Evolutionary conservation across 148 eudicot species (phyloP).

Genomic region (Euryodendron excelsum): DNA sequence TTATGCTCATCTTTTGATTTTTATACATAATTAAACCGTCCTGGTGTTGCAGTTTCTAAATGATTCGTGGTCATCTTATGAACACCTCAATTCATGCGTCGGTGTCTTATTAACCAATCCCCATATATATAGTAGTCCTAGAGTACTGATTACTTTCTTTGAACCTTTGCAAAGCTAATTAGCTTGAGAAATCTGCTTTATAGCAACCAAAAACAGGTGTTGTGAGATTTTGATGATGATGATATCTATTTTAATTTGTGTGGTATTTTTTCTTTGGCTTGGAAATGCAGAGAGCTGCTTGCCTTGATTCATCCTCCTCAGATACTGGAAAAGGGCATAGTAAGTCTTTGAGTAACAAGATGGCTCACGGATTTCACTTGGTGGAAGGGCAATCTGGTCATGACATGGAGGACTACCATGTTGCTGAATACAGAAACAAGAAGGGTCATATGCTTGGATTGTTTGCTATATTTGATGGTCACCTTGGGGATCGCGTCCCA

Average conservation of each 20-base stretch:
- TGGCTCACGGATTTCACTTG: constrained; percentile 36
- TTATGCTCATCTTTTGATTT: too few relatives aligned
- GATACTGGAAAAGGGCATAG: constrained; percentile 38
- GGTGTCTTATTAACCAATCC: too few relatives aligned
- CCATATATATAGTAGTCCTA: too few relatives aligned
- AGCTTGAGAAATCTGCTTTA: neutral
- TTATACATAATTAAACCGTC: too few relatives aligned
- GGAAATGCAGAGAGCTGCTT: constrained; percentile 25
- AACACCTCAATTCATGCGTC: too few relatives aligned
- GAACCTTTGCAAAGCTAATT: neutral
- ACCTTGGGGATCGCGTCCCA: constrained; percentile 37
- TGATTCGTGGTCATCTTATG: too few relatives aligned
- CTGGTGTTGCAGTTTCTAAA: too few relatives aligned
- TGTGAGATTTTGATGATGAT: neutral
- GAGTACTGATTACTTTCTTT: neutral
- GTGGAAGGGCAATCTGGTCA: constrained; percentile 40
- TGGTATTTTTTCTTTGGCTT: neutral
- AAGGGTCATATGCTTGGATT: constrained; percentile 33
- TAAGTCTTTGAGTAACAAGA: constrained; percentile 22
- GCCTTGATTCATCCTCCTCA: constrained; percentile 30
- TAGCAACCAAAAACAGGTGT: neutral
- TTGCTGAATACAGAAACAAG: constrained; percentile 29
- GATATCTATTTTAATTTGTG: neutral
- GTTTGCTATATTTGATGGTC: constrained; percentile 45
- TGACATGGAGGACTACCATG: constrained; percentile 45